Evolutionary conservation across 1,284 basidiomycete species (phyloP).

Genomic region (Trichosporon sp.): DNA sequence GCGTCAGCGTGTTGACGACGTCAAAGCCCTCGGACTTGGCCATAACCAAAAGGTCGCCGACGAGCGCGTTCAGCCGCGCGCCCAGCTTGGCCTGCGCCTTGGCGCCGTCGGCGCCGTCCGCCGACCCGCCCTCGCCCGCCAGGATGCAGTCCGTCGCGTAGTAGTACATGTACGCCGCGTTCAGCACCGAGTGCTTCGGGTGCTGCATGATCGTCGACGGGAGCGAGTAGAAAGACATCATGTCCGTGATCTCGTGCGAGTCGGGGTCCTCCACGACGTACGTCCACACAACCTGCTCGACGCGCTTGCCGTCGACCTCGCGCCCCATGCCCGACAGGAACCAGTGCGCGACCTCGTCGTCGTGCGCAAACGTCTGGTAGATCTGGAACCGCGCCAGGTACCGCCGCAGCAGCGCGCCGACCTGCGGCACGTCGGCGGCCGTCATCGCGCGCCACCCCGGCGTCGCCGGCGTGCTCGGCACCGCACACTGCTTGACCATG

Average conservation of each 20-base stretch:
- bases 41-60: conserved; percentile 71
- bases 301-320: conserved; percentile 57
- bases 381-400: conserved; percentile 87
- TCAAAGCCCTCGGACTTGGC: conserved; percentile 84
- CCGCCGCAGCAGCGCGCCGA: conserved; percentile 67
- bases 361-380: conserved; percentile 63
- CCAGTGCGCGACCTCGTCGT: conserved; percentile 81
- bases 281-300: conserved; percentile 87
- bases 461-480: conserved; percentile 54
- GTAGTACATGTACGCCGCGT: conserved; percentile 58
- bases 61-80: conserved; percentile 65
- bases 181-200: conserved; percentile 47
- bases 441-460: conserved; percentile 85
- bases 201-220: conserved; percentile 65
- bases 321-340: conserved; percentile 78
- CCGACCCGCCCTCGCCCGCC: conserved; percentile 29
- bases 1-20: conserved; percentile 89
- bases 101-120: conserved; percentile 50
- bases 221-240: conserved; percentile 94
- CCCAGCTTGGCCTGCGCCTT: conserved; percentile 63
- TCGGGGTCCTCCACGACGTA: conserved; percentile 92
- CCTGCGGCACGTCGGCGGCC: conserved; percentile 67
- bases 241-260: conserved; percentile 82
- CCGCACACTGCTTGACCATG: conserved; percentile 69
- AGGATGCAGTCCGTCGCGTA: conserved; percentile 51